Evolutionary conservation across 208 protist species (phyloP).

Genomic region (Trypanosoma congolense): DNA sequence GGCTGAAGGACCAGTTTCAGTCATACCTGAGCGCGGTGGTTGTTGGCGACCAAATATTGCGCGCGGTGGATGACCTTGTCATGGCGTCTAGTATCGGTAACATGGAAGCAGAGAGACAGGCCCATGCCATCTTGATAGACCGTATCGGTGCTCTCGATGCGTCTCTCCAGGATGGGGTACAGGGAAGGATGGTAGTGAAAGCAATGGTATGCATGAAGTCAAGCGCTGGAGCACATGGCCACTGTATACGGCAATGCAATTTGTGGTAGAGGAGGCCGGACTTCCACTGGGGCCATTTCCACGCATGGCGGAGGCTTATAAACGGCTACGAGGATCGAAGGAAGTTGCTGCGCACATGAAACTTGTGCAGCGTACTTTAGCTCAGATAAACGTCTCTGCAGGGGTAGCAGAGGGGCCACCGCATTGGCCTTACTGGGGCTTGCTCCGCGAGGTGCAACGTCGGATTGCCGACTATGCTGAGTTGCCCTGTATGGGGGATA

Average conservation of each 20-base stretch:
- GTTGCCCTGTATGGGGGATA: conserved; percentile 27
- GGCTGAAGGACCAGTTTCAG: conserved; percentile 20
- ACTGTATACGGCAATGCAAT: conserved; percentile 54
- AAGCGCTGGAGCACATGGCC: conserved; percentile 49
- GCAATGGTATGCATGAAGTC: conserved; percentile 1
- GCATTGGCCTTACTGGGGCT: conserved; percentile 29
- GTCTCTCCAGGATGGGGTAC: conserved; percentile 20
- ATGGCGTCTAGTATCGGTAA: conserved; percentile 36
- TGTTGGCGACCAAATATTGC: conserved; percentile 34
- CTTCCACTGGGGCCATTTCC: conserved; percentile 63
- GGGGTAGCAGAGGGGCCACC: conserved; percentile 1
- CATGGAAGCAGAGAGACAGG: conserved; percentile 41
- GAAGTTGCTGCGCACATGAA: conserved; percentile 44
- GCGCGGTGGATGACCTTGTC: conserved; percentile 45
- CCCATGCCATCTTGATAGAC: conserved; percentile 47
- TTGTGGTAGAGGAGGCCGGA: conserved; percentile 66
- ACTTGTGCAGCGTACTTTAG: conserved; percentile 40
- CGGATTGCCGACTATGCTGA: conserved; percentile 38
- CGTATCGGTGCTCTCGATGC: conserved; percentile 42
- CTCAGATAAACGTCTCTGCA: conserved; percentile 2
- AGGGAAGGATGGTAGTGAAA: conserved; percentile 13
- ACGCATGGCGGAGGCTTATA: conserved; percentile 31
- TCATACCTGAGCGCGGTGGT: conserved; percentile 50
- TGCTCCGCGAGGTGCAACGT: conserved; percentile 56
- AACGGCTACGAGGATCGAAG: conserved; percentile 17